Percentiles rank a stretch among this genome's conserved stretches.
These are phyloP conservation scores for Leccinum variicolor DNA, from an alignment of 768 basidiomycete genomes.

Conservation along the genomic window DNA sequence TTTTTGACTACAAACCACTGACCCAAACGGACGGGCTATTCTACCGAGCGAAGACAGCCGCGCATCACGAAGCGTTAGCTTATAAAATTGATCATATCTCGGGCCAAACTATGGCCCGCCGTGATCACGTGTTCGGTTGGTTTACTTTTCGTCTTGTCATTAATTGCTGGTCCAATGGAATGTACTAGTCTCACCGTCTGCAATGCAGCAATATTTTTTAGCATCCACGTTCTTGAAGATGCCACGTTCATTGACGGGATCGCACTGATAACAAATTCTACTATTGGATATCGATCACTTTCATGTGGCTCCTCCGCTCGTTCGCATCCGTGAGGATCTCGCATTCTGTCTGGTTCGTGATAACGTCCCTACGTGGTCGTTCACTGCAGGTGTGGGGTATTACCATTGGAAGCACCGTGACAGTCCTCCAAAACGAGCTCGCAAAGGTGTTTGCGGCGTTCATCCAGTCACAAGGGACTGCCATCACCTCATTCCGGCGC, in stretches of 20 bases:
- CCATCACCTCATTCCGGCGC: constrained; percentile 43
- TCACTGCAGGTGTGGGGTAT: constrained; percentile 45
- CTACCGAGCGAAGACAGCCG: not conserved
- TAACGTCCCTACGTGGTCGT: not conserved
- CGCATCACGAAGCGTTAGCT: not conserved
- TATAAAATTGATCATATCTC: not conserved
- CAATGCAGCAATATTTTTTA: too few species aligned
- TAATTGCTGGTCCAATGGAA: too few species aligned
- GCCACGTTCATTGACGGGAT: too few species aligned
- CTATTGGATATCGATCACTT: too few species aligned
- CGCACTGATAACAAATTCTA: too few species aligned
- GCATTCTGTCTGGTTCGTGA: not conserved
- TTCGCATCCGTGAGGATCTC: constrained; percentile 32
- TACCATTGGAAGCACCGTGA: constrained; percentile 35
- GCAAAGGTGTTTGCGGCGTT: constrained; percentile 40
- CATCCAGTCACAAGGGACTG: constrained; percentile 30
- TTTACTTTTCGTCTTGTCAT: too few species aligned
- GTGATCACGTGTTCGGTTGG: too few species aligned
- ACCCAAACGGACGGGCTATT: not conserved
- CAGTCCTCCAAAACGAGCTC: constrained; percentile 50
- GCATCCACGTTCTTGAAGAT: too few species aligned
- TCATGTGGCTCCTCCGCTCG: constrained; percentile 37
- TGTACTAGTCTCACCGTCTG: too few species aligned
- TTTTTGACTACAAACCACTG: not conserved
- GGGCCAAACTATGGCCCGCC: too few species aligned